Conservation (phyloP, 371 early-diverging fungal species). For the Mucor saturninus region DNA sequence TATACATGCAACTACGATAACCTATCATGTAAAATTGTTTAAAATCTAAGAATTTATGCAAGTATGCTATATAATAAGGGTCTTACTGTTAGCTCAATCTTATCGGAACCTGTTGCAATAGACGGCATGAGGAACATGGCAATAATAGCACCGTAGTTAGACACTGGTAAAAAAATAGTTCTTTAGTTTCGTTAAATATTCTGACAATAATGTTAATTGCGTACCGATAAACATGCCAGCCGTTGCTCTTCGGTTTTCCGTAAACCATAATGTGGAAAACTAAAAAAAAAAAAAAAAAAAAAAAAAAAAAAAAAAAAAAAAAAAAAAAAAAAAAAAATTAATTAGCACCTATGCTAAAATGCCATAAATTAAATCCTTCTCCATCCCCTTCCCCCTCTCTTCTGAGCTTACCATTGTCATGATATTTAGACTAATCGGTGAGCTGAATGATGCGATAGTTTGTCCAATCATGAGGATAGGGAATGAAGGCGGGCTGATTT, state of each 20-base stretch:
- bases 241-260: slow-evolving; percentile 58
- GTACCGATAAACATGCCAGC: slow-evolving; percentile 56
- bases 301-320: background rate
- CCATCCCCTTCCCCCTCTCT: background rate
- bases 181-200: background rate
- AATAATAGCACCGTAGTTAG: slow-evolving; percentile 54
- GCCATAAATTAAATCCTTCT: background rate
- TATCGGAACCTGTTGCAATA: slow-evolving; percentile 50
- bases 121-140: slow-evolving; percentile 56
- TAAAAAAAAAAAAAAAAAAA: slow-evolving; percentile 8
- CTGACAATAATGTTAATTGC: background rate
- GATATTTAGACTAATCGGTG: slow-evolving; percentile 66
- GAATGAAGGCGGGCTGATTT: slow-evolving; percentile 42
- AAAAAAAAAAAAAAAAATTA: background rate
- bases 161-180: slow-evolving; percentile 9
- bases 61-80: background rate
- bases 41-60: background rate
- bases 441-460: slow-evolving; percentile 60
- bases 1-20: slow-evolving; percentile 55
- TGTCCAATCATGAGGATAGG: slow-evolving; percentile 64
- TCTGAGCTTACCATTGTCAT: slow-evolving; percentile 49
- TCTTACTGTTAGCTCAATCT: slow-evolving; percentile 39
- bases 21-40: slow-evolving; percentile 24
- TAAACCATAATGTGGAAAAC: slow-evolving; percentile 64
- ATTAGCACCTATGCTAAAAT: slow-evolving; percentile 10